Evolutionary conservation across 331 rosid genomes (phyloP).

Genomic region (Acacia concinna): DNA sequence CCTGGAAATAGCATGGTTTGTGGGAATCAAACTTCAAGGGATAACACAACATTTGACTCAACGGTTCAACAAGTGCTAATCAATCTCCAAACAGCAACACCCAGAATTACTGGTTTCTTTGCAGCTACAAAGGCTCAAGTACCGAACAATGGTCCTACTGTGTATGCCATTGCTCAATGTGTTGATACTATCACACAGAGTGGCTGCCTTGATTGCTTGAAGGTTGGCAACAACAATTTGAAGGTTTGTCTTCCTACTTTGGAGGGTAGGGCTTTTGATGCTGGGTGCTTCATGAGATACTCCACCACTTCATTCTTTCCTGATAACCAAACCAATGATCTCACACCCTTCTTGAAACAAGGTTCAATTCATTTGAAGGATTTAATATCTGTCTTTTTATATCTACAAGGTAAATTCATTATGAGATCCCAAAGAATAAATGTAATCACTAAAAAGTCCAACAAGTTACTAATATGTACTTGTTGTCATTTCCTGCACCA

Average conservation of each 20-base stretch:
- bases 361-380: constrained; percentile 33
- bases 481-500: not conserved
- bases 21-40: constrained; percentile 38
- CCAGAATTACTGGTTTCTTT: constrained; percentile 45
- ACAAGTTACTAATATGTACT: not conserved
- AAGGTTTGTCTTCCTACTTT: constrained; percentile 44
- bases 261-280: constrained; percentile 56
- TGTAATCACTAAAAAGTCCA: not conserved
- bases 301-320: constrained; percentile 54
- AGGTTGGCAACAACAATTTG: constrained; percentile 37
- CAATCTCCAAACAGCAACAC: constrained; percentile 35
- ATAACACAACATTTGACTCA: constrained; percentile 28
- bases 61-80: not conserved
- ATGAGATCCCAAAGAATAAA: not conserved
- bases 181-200: constrained; percentile 41
- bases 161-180: constrained; percentile 69
- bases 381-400: not conserved
- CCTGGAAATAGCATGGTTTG: constrained; percentile 47
- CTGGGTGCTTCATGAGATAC: constrained; percentile 68
- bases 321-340: constrained; percentile 26
- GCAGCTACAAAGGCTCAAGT: constrained; percentile 46
- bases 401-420: not conserved
- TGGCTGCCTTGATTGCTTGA: constrained; percentile 49
- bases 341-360: constrained; percentile 40
- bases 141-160: constrained; percentile 12